These are phyloP conservation scores for Ascochyta clinopodiicola DNA, from an alignment of 2,329 filamentous ascomycete genomes.

Conservation along the genomic window DNA sequence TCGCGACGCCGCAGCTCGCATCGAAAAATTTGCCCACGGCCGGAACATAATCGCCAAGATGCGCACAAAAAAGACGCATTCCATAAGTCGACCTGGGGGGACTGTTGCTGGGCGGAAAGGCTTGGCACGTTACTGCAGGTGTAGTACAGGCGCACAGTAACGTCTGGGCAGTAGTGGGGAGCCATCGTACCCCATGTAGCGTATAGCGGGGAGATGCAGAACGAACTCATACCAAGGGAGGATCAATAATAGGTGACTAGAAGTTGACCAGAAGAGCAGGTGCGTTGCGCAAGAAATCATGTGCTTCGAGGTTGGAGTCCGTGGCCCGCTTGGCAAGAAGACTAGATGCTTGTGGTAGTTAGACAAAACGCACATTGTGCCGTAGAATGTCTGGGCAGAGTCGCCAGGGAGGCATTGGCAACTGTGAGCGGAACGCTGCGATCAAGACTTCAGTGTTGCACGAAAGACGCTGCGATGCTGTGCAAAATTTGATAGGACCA, in stretches of 20 bases:
- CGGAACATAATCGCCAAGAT: constrained; percentile 12
- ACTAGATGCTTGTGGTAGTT: constrained; percentile 9
- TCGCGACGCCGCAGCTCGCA: not conserved
- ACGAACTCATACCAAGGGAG: constrained; percentile 4
- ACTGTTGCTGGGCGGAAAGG: constrained; percentile 17
- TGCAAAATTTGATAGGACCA: not conserved
- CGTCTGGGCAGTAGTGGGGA: constrained; percentile 14
- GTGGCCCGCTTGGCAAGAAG: constrained; percentile 12
- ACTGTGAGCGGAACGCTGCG: constrained; percentile 1
- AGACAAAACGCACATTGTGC: constrained; percentile 1
- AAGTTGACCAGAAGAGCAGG: constrained; percentile 9
- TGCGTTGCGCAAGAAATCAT: constrained; percentile 13
- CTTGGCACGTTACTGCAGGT: constrained; percentile 18
- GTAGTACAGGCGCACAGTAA: constrained; percentile 8
- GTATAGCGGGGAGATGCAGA: constrained; percentile 9
- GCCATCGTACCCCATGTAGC: constrained; percentile 10
- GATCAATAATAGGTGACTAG: constrained; percentile 1
- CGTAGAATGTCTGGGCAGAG: constrained; percentile 6
- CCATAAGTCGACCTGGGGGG: constrained; percentile 3
- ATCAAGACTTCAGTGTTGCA: constrained; percentile 5
- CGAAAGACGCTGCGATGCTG: constrained; percentile 2
- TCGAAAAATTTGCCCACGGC: constrained; percentile 9
- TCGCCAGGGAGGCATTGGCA: constrained; percentile 2
- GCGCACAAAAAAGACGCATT: constrained; percentile 19
- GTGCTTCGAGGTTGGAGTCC: constrained; percentile 9